phyloP scores from a whole-genome alignment of 2,329 filamentous ascomycete genomes.

The Leptodontidium sp. region DNA sequence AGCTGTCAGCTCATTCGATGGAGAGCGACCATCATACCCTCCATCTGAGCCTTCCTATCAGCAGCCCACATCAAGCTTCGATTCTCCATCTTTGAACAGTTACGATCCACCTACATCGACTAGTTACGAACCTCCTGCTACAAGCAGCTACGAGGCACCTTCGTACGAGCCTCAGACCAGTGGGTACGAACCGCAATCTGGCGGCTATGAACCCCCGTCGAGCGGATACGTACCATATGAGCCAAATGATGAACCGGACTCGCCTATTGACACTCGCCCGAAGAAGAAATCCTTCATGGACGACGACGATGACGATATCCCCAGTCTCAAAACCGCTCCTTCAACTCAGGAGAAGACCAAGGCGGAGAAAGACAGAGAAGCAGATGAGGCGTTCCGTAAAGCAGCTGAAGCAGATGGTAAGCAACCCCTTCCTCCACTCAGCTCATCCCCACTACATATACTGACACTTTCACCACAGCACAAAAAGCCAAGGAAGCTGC shows the following conservation, averaged over 20 bases:
- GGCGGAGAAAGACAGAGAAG: conserved; percentile 76
- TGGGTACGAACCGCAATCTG: conserved; percentile 40
- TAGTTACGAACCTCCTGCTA: conserved; percentile 28
- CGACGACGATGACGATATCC: conserved; percentile 77
- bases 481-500: conserved; percentile 65
- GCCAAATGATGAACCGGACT: conserved; percentile 54
- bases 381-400: conserved; percentile 84
- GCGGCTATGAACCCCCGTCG: conserved; percentile 43
- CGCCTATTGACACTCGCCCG: conserved; percentile 57
- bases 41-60: conserved; percentile 49
- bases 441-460: conserved; percentile 21
- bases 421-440: conserved; percentile 38
- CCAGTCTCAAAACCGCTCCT: conserved; percentile 51
- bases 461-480: conserved; percentile 52
- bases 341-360: conserved; percentile 65
- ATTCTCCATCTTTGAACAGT: conserved; percentile 2
- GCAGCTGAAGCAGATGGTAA: conserved; percentile 80
- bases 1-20: conserved; percentile 34
- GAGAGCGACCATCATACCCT: conserved; percentile 30
- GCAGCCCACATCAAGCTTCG: conserved; percentile 28
- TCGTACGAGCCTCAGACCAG: conserved; percentile 46
- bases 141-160: conserved; percentile 37
- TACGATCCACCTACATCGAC: conserved; percentile 37
- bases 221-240: conserved; percentile 58
- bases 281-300: conserved; percentile 85